phyloP scores from a whole-genome alignment of 2,329 filamentous ascomycete genomes.

The Fusarium torreyae region DNA sequence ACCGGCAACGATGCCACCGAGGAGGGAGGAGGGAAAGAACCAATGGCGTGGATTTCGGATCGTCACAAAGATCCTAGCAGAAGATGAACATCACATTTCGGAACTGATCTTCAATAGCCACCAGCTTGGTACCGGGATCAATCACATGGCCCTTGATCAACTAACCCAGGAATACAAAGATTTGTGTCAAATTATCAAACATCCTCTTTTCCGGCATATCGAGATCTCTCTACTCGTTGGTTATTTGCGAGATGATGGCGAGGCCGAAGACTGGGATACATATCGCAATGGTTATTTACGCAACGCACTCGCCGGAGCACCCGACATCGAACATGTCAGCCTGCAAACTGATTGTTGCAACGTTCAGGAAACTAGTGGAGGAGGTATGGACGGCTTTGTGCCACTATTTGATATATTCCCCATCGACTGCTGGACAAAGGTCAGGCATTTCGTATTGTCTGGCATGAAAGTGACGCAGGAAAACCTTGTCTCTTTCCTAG shows the following conservation, averaged over 20 bases:
- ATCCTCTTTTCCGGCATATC: not conserved
- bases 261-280: not conserved
- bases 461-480: not conserved
- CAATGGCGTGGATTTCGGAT: not conserved
- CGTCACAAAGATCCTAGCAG: not conserved
- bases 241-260: not conserved
- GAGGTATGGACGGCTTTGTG: not conserved
- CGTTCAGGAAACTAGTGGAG: fast-evolving
- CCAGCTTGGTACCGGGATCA: not conserved
- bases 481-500: not conserved
- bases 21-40: not conserved
- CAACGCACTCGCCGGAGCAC: not conserved
- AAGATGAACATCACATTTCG: not conserved
- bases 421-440: not conserved
- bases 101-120: not conserved
- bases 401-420: not conserved
- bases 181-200: not conserved
- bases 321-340: not conserved
- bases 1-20: not conserved
- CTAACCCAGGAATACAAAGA: not conserved
- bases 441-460: not conserved
- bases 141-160: not conserved
- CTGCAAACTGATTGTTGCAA: not conserved
- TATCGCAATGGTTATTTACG: constrained; percentile 1
- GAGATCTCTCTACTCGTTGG: not conserved